Base-by-base conservation (phyloP, 2,329 filamentous ascomycete species). In the Gliomastix tumulicola region DNA sequence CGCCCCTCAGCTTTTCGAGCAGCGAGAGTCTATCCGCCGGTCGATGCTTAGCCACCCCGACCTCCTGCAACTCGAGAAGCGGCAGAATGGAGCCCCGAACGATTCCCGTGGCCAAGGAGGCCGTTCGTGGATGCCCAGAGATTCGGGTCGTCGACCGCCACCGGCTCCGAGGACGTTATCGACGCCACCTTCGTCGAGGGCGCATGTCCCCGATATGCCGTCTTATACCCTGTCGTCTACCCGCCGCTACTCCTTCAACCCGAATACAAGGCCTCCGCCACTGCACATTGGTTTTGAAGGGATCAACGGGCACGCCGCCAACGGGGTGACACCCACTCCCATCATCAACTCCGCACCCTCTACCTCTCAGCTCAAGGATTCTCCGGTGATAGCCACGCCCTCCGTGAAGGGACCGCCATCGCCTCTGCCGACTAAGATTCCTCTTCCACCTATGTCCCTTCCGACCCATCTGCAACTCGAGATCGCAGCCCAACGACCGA, bases 401-500 rank as follows among this genome's bases (percentile, higher is more conserved):
- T 21, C 19, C 15, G 30, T 25, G 19, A 28, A 13, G 8, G 19
- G 32, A 5, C 47, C 66, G 0, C 60, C 66, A 0, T 73, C 72
- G 7, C 69, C 71, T 3, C 66, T 78, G 3, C 66, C 70, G 11
- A 63, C 70, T 9, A 57, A 69, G 3, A 76, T 82, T 38, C 78
- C 78, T 6, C 62, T 82, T 0, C 78, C 78, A 10, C 79, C 79
- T 9, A 79, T 82, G 74, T 82, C 78, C 0, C 66, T 82, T 19
- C 77, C 76, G 4, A 82, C 77, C 2, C 69, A 82, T 35, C 59
- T 83, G 3, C 77, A 82, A 48, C 69, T 83, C 1, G 79, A 82
- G 49, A 59, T 83, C 10, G 75, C 79, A 3, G 74, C 72, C 5
- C 69, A 76, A 38, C 65, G 74, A 21, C 79, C 79, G 5, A 81